Conservation (phyloP, 371 early-diverging fungal species). For the Phascolomyces articulosus region DNA sequence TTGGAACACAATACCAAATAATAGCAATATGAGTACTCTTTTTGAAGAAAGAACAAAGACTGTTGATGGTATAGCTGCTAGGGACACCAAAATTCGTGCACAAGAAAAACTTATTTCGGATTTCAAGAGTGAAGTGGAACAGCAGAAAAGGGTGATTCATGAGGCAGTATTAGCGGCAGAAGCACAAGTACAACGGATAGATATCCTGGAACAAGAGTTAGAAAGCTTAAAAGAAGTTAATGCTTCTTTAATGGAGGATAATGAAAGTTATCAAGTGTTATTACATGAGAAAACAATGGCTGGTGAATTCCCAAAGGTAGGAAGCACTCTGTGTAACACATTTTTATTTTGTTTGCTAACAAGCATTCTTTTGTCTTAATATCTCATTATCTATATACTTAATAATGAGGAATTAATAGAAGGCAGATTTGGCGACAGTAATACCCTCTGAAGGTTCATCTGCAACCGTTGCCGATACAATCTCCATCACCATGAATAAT, state of each 20-base stretch:
- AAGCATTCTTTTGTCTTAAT: too few relatives aligned
- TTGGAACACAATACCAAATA: not conserved
- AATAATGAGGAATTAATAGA: too few relatives aligned
- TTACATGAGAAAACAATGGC: slow-evolving; percentile 79
- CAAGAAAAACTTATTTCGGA: slow-evolving; percentile 35
- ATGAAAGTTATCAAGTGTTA: slow-evolving; percentile 81
- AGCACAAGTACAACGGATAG: slow-evolving; percentile 30
- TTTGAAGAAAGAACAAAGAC: slow-evolving; percentile 11
- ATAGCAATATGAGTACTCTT: slow-evolving; percentile 20
- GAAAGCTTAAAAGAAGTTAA: slow-evolving; percentile 63
- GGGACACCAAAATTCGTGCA: slow-evolving; percentile 31
- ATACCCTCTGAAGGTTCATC: too few relatives aligned
- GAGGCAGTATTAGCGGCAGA: slow-evolving; percentile 32
- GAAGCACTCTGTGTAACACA: too few relatives aligned
- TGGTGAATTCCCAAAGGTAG: slow-evolving; percentile 64
- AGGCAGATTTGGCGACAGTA: too few relatives aligned
- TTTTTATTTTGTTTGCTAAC: too few relatives aligned
- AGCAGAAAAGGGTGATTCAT: slow-evolving; percentile 28
- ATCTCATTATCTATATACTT: too few relatives aligned
- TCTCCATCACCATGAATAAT: not conserved
- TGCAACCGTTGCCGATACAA: not conserved
- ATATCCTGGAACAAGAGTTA: slow-evolving; percentile 50
- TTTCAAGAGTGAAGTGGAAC: slow-evolving; percentile 28
- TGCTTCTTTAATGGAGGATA: slow-evolving; percentile 77
- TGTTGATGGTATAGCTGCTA: slow-evolving; percentile 10